Percentiles rank a stretch among this genome's conserved stretches.
phyloP scores from a whole-genome alignment of 768 basidiomycete species.

The Suillus sp. region DNA sequence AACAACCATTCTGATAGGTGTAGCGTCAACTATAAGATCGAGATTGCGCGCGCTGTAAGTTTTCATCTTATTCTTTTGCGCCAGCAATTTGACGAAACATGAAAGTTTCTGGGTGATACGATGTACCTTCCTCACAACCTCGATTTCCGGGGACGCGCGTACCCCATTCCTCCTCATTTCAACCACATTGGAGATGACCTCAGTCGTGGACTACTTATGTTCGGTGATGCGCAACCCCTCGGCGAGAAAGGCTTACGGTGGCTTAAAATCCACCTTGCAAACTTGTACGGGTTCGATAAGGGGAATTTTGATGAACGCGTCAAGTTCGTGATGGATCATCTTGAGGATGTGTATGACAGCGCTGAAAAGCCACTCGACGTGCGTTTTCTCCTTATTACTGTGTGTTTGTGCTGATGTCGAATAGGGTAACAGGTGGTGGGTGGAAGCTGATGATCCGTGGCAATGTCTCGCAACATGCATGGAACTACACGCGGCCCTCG shows the following conservation, averaged over 20 bases:
- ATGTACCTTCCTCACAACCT: slow-evolving; percentile 96
- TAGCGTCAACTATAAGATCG: slow-evolving; percentile 93
- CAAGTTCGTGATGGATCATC: slow-evolving; percentile 66
- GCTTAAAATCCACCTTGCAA: slow-evolving; percentile 95
- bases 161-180: slow-evolving; percentile 94
- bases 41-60: slow-evolving; percentile 89
- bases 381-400: slow-evolving; percentile 23
- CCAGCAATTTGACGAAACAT: slow-evolving; percentile 6
- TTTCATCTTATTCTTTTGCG: slow-evolving; percentile 5
- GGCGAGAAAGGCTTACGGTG: slow-evolving; percentile 86
- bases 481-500: slow-evolving; percentile 81
- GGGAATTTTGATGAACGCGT: slow-evolving; percentile 93
- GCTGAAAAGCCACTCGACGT: slow-evolving; percentile 80
- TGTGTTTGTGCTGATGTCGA: slow-evolving; percentile 12
- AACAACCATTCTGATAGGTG: slow-evolving; percentile 92
- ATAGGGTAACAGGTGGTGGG: slow-evolving; percentile 86
- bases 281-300: slow-evolving; percentile 94
- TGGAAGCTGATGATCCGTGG: slow-evolving; percentile 93
- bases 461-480: slow-evolving; percentile 93
- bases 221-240: slow-evolving; percentile 77
- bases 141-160: slow-evolving; percentile 97
- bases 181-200: slow-evolving; percentile 96
- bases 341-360: slow-evolving; percentile 81
- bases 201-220: slow-evolving; percentile 81
- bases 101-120: slow-evolving; percentile 79